Base-by-base conservation (phyloP, 139 green algal species). In the Microglena sp. region DNA sequence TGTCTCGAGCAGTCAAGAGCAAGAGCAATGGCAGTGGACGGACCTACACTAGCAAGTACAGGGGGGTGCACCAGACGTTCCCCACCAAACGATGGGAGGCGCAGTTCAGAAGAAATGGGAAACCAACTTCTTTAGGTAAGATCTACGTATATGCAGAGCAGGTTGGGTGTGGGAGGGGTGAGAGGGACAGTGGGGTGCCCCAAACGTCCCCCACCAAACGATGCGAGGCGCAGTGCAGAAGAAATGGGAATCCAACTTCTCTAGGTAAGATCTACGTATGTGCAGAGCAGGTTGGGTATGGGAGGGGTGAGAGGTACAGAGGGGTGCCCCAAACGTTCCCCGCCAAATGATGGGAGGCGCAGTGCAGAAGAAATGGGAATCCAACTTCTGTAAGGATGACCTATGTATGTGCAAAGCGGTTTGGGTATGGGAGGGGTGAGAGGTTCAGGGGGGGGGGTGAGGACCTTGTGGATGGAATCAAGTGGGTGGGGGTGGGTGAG, bases 271-370 rank as follows among this genome's bases (percentile, higher is more conserved):
- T 33, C 3, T 24, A 5, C 24, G 3, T n/a, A n/a, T n/a, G n/a
- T n/a, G n/a, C n/a, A n/a, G n/a, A n/a, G n/a, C n/a, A n/a, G n/a
- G n/a, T n/a, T n/a, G n/a, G n/a, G n/a, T n/a, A n/a, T n/a, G n/a
- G n/a, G n/a, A n/a, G n/a, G n/a, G n/a, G n/a, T n/a, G n/a, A n/a
- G n/a, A 85, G 79, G 62, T 96, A 84, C 70, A 71, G 89, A 1
- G 89, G 89, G 21, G 89, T 96, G 46, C 88, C 95, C 69, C 88
- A 95, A 60, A 96, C 89, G 4, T 93, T 95, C 69, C 89, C 89
- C 55, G 95, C 89, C 0, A 79, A 78, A 60, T 79, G 89, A 31
- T 95, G 89, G 89, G 89, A 95, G 69, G 89, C 89, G 31, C 89
- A 95, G 74, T 95, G 94, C 61, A 69, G 88, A 27, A 72, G 88